These are phyloP conservation scores for Wickerhamiella brachini DNA, from an alignment of 805 yeast species.

Conservation along the genomic window DNA sequence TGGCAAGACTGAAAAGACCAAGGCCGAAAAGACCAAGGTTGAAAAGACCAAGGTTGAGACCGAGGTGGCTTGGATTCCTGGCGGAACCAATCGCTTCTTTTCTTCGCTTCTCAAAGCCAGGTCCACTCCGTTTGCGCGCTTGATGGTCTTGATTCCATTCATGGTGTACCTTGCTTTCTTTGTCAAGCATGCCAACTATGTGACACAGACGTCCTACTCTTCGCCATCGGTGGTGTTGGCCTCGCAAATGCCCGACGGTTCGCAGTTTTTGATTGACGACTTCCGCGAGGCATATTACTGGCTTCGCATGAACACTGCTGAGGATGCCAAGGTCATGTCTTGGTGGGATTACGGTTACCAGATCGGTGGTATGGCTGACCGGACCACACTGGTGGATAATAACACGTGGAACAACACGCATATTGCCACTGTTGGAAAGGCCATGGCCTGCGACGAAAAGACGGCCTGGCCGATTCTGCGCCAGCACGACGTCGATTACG, in stretches of 20 bases:
- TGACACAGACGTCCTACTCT: constrained; percentile 86
- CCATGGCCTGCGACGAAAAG: constrained; percentile 84
- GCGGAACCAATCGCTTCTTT: constrained; percentile 13
- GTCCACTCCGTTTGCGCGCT: constrained; percentile 34
- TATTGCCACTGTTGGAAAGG: constrained; percentile 97
- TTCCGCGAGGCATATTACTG: constrained; percentile 98
- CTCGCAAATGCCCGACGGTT: constrained; percentile 72
- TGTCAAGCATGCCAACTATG: constrained; percentile 95
- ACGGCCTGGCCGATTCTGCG: constrained; percentile 77
- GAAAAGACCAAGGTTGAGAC: constrained; percentile 5
- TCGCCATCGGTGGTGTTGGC: constrained; percentile 96
- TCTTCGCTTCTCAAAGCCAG: constrained; percentile 10
- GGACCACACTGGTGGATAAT: constrained; percentile 95
- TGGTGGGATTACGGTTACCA: constrained; percentile 99
- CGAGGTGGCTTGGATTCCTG: constrained; percentile 3
- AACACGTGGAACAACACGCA: constrained; percentile 99
- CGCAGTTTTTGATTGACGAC: constrained; percentile 77
- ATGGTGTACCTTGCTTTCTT: constrained; percentile 61
- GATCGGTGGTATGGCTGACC: constrained; percentile 99
- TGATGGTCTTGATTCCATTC: constrained; percentile 53
- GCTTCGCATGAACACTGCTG: constrained; percentile 95
- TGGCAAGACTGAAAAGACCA: too few species aligned
- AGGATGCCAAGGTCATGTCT: constrained; percentile 90
- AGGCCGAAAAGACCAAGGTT: not conserved
- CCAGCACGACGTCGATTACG: constrained; percentile 90